Evolutionary conservation across 129 eudicot genomes (phyloP).

Genomic region (Ambrosia artemisiifolia): DNA sequence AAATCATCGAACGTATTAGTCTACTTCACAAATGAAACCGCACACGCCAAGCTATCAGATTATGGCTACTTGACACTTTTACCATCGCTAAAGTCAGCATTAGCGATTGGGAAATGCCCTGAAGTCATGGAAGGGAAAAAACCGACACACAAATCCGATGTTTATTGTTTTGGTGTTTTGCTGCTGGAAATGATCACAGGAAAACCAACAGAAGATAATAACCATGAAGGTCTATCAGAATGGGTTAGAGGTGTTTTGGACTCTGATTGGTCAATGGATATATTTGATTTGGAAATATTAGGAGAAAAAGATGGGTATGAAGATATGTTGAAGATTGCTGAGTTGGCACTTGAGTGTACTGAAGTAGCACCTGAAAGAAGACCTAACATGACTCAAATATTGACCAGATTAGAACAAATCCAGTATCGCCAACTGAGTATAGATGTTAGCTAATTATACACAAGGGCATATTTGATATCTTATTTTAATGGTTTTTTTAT

Average conservation of each 20-base stretch:
- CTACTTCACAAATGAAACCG: constrained; percentile 14
- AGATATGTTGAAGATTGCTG: constrained; percentile 66
- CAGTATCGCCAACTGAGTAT: constrained; percentile 11
- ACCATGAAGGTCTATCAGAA: constrained; percentile 40
- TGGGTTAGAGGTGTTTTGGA: constrained; percentile 56
- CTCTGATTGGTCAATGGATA: constrained; percentile 66
- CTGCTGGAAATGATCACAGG: constrained; percentile 66
- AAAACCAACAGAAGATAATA: constrained; percentile 40
- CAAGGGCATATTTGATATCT: background rate
- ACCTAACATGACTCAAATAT: constrained; percentile 49
- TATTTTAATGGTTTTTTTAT: background rate
- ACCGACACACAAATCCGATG: constrained; percentile 49
- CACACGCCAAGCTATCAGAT: constrained; percentile 55
- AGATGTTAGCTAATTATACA: constrained; percentile 6
- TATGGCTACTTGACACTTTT: constrained; percentile 58
- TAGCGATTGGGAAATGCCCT: constrained; percentile 46
- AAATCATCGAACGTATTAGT: constrained; percentile 64
- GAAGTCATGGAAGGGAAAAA: constrained; percentile 46
- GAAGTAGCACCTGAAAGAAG: constrained; percentile 48
- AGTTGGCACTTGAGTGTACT: constrained; percentile 67
- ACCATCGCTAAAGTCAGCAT: constrained; percentile 31
- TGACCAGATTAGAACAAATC: constrained; percentile 50
- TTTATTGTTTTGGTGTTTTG: constrained; percentile 64
- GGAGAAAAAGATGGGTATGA: constrained; percentile 65
- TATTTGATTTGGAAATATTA: constrained; percentile 66